Conservation (phyloP, 1,284 basidiomycete species). For the Hemileccinum hortonii region DNA sequence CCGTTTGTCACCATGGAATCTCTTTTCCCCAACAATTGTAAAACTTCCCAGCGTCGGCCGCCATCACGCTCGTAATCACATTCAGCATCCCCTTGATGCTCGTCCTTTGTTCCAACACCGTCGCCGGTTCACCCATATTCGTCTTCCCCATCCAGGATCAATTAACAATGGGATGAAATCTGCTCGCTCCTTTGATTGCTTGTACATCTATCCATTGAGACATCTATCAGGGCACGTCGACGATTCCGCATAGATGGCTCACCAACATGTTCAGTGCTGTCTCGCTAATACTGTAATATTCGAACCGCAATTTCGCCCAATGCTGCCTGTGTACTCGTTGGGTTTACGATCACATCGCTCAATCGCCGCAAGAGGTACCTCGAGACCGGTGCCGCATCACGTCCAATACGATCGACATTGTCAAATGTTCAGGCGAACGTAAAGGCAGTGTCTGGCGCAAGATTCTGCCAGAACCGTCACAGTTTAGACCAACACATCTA, state of each 20-base stretch:
- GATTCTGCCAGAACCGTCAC: constrained; percentile 14
- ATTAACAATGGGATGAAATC: constrained; percentile 25
- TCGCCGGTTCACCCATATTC: constrained; percentile 1
- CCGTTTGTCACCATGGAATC: constrained; percentile 3
- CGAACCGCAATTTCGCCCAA: constrained; percentile 24
- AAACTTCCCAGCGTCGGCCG: constrained; percentile 12
- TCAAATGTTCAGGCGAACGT: constrained; percentile 19
- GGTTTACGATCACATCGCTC: constrained; percentile 34
- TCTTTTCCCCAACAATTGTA: constrained; percentile 2
- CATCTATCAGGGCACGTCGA: neutral
- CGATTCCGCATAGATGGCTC: constrained; percentile 1
- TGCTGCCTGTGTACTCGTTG: constrained; percentile 35
- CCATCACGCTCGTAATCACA: neutral
- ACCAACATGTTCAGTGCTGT: constrained; percentile 35
- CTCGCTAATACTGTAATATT: constrained; percentile 28
- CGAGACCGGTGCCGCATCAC: constrained; percentile 33
- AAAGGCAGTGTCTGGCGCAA: constrained; percentile 28
- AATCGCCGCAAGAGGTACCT: constrained; percentile 32
- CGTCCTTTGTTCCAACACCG: neutral
- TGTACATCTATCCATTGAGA: constrained; percentile 26
- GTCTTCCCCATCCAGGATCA: constrained; percentile 36
- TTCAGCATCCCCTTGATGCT: neutral
- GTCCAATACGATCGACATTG: constrained; percentile 30
- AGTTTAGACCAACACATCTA: neutral
- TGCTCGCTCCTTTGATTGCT: constrained; percentile 28